Conservation (phyloP, 139 green algal species). For the Desmodesmus armatus region DNA sequence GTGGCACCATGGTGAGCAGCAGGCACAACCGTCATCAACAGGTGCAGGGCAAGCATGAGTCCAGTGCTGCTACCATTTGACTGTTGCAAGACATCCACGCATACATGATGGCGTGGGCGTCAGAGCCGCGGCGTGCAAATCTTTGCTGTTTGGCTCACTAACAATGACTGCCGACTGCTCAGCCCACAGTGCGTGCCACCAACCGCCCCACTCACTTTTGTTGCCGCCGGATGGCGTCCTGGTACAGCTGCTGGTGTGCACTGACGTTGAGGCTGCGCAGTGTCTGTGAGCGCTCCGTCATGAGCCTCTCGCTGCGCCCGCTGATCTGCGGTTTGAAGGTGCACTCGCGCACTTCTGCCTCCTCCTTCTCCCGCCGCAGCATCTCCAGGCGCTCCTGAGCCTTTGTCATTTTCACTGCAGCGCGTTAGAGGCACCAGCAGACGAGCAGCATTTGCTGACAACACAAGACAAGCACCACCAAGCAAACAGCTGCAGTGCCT, state of each 20-base stretch:
- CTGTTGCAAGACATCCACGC: background rate
- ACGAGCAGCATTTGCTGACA: too few species aligned
- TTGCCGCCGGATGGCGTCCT: constrained; percentile 69
- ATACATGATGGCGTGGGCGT: background rate
- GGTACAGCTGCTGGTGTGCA: constrained; percentile 79
- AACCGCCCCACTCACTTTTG: constrained; percentile 58
- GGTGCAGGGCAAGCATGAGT: background rate
- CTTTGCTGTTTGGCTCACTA: too few species aligned
- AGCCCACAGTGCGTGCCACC: too few species aligned
- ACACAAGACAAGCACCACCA: too few species aligned
- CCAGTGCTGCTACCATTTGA: too few species aligned
- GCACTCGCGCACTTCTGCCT: constrained; percentile 61
- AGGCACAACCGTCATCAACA: too few species aligned
- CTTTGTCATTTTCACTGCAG: constrained; percentile 52
- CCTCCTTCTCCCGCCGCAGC: constrained; percentile 60
- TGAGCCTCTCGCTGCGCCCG: constrained; percentile 61
- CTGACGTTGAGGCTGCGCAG: constrained; percentile 62
- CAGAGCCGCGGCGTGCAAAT: background rate
- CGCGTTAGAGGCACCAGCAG: background rate
- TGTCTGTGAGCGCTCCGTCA: constrained; percentile 72
- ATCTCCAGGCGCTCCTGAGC: constrained; percentile 57
- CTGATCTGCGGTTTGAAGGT: constrained; percentile 83
- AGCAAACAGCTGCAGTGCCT: too few species aligned
- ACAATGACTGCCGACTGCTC: too few species aligned
- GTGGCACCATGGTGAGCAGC: background rate